Evolutionary conservation across 2,329 filamentous ascomycete genomes (phyloP), one percentile per base, ranked within the genome.

Genomic region (Torrubiellomyces zombiae): DNA sequence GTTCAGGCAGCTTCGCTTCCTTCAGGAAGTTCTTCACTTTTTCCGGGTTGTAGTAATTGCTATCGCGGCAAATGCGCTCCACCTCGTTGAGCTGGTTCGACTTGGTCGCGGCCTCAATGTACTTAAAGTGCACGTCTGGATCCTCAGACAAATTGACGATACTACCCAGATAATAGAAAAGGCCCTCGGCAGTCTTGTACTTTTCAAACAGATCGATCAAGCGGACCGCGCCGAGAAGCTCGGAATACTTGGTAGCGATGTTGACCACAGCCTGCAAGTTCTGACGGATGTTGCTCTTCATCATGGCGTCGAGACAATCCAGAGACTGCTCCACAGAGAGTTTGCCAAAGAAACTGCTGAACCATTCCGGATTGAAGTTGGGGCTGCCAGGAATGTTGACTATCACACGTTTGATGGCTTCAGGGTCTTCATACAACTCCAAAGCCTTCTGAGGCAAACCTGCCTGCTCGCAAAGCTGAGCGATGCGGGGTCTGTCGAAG

Each of bases 11-110:
- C 37, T 75, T 78, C 27, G 89, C 86, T 50, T 98, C 91, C 60
- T 98, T 98, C 33, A 98, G 61, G 69, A 95, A 98, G 60, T 98
- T 98, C 66, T 94, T 94, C 29, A 94, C 82, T 63, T 93, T 92
- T 53, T 94, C 83, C 0, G 83, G 67, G 50, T 94, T 86, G 56
- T 83, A 86, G 44, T 67, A 66, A 49, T 78, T 83, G 63, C 77
- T 91, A 51, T 98, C 89, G 32, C 91, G 75, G 59, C 86, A 95
- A 43, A 98, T 86, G 27, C 89, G 79, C 63, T 98, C 86, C 12
- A 98, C 89, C 47, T 98, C 89, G 37, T 81, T 85, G 44, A 93
- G 71, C 53, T 98, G 86, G 16, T 76, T 74, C 70, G 93, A 91
- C 45, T 75, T 79, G 14, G 85, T 93, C 16, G 91, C 89, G 28